phyloP scores from a whole-genome alignment of 768 basidiomycete genomes.

The Mycena olivaceomarginata region DNA sequence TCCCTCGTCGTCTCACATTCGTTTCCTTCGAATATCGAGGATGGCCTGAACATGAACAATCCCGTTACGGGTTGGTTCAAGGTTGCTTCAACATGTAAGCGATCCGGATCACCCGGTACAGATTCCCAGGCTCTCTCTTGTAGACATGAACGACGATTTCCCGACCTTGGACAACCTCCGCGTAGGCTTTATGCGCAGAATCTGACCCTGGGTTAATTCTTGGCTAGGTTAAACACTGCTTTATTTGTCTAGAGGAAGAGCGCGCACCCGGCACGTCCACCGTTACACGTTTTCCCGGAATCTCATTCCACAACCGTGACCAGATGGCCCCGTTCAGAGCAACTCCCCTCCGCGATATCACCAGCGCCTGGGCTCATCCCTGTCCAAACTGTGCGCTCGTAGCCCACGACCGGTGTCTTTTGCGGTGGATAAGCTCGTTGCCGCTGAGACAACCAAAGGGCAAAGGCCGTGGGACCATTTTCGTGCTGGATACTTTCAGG shows the following conservation, averaged over 20 bases:
- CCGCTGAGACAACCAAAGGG: constrained; percentile 13
- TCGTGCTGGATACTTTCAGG: constrained; percentile 32
- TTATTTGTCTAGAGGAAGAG: constrained; percentile 42
- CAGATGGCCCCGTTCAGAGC: neutral
- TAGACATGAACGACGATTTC: constrained; percentile 4
- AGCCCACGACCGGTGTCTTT: constrained; percentile 40
- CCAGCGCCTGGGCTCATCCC: constrained; percentile 37
- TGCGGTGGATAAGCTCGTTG: constrained; percentile 36
- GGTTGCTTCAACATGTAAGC: too few relatives aligned
- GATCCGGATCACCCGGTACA: neutral
- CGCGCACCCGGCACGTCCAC: constrained; percentile 17
- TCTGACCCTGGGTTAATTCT: neutral
- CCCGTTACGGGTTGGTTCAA: too few relatives aligned
- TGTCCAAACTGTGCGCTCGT: constrained; percentile 39
- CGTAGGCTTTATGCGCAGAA: constrained; percentile 19
- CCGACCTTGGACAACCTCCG: constrained; percentile 41
- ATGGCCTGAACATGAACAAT: too few relatives aligned
- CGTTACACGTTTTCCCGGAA: neutral
- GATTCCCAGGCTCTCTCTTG: neutral
- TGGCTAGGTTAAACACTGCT: constrained; percentile 39
- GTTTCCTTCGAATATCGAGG: too few relatives aligned
- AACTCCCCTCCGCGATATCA: neutral
- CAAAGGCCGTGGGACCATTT: neutral
- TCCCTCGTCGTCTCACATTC: too few relatives aligned
- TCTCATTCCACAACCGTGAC: neutral